Base-by-base conservation (phyloP, 1,284 basidiomycete genomes). In the Mycena citricolor region DNA sequence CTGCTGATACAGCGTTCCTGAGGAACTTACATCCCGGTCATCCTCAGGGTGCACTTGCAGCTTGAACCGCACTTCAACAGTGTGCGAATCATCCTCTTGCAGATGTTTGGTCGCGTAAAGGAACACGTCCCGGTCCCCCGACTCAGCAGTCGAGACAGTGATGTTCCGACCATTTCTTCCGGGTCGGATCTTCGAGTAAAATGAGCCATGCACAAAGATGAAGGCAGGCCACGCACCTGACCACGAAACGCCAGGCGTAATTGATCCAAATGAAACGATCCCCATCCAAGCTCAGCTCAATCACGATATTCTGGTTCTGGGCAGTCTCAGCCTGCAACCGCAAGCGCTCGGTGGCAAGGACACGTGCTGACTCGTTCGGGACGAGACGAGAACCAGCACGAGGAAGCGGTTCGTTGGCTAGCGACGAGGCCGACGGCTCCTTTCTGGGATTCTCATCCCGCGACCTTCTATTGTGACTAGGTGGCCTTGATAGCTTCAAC, bases 231-330 rank as follows among this genome's bases (percentile, higher is more conserved):
- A 75, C 91, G 57, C 66, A 95, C 94, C 95, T 95, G 39, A 95
- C 81, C 20, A 99, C 90, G 39, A 87, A 83, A 56, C 82, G 76
- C 90, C 97, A 92, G 0, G 94, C 91, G 59, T 95, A 91, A 67
- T 97, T 99, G 43, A 97, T 77, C 84, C 94, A 99, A 52, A 87
- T 74, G 52, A 90, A 77, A 59, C 94, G 86, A 61, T 98, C 93
- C 6, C 91, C 93, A 61, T 97, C 92, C 51, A 98, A 73, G 61
- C 86, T 88, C 20, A 99, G 80, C 65, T 99, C 97, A 74, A 99
- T 79, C 23, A 99, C 90, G 41, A 97, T 91, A 57, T 95, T 97
- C 64, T 92, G 88, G 60, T 86, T 91, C 66, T 94, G 90, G 12
- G 92, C 92, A 5, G 89, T 90, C 64, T 98, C 94, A 2, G 92